These are phyloP conservation scores for Shiraia sp. DNA, from an alignment of 2,329 filamentous ascomycete species.

Conservation along the genomic window DNA sequence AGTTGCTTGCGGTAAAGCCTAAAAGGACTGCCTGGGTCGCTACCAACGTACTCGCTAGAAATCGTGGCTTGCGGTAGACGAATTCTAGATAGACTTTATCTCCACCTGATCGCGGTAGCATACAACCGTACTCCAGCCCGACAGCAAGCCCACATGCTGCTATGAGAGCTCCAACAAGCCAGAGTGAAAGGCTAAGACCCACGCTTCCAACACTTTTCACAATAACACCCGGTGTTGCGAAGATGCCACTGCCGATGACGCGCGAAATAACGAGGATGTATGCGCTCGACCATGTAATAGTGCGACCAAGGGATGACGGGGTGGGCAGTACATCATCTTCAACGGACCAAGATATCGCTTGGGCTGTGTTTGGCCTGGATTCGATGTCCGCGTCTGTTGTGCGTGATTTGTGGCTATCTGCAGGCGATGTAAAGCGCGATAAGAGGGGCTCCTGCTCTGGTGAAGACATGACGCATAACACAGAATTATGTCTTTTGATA, in stretches of 20 bases:
- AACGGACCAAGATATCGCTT: conserved; percentile 36
- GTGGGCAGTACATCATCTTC: conserved; percentile 65
- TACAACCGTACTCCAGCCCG: conserved; percentile 69
- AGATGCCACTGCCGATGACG: conserved; percentile 72
- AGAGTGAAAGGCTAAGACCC: conserved; percentile 64
- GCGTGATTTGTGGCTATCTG: conserved; percentile 21
- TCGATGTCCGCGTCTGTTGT: conserved; percentile 17
- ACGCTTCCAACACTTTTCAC: conserved; percentile 68
- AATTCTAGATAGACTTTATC: conserved; percentile 73
- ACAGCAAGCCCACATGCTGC: conserved; percentile 65
- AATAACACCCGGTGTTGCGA: conserved; percentile 71
- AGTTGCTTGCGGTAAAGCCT: conserved; percentile 71
- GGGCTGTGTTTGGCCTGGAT: conserved; percentile 11
- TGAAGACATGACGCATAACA: conserved; percentile 13
- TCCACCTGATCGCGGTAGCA: conserved; percentile 71
- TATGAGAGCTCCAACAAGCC: conserved; percentile 65
- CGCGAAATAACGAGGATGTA: conserved; percentile 71
- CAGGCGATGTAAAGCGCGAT: conserved; percentile 14
- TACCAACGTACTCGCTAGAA: conserved; percentile 66
- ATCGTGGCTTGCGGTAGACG: conserved; percentile 65
- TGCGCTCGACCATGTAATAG: conserved; percentile 64
- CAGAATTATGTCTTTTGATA: not conserved
- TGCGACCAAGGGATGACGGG: conserved; percentile 61
- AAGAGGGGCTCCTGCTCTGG: conserved; percentile 27
- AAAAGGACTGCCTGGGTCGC: conserved; percentile 66